These are phyloP conservation scores for Simplicillium sp. DNA, from an alignment of 2,329 filamentous ascomycete genomes.

Conservation along the genomic window DNA sequence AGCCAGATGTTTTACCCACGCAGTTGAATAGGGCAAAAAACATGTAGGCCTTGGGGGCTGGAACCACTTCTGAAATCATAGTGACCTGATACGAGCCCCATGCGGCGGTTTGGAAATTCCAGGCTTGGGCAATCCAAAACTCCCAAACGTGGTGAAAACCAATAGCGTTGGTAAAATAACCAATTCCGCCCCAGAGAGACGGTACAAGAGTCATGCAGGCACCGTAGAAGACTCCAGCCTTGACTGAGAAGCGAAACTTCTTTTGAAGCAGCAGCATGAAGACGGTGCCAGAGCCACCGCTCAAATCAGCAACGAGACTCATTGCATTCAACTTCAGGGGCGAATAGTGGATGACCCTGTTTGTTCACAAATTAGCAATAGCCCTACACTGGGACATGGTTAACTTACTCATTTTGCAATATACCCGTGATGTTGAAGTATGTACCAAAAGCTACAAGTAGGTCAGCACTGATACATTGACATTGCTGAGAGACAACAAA, in stretches of 20 bases:
- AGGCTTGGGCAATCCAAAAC: slow-evolving; percentile 11
- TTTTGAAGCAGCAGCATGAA: slow-evolving; percentile 11
- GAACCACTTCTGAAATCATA: slow-evolving; percentile 14
- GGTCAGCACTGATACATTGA: background rate
- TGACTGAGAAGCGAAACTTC: slow-evolving; percentile 12
- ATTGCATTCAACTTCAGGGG: slow-evolving; percentile 11
- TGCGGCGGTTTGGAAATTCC: slow-evolving; percentile 9
- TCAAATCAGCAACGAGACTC: slow-evolving; percentile 9
- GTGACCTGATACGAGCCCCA: slow-evolving; percentile 12
- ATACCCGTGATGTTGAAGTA: slow-evolving; percentile 11
- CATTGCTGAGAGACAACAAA: too few species aligned
- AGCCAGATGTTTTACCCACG: slow-evolving; percentile 14
- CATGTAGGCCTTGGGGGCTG: slow-evolving; percentile 11
- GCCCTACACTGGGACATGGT: too few species aligned
- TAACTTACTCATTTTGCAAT: slow-evolving; percentile 10
- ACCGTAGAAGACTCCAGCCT: slow-evolving; percentile 12
- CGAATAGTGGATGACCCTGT: slow-evolving; percentile 11
- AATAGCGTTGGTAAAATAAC: slow-evolving; percentile 9
- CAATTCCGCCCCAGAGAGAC: slow-evolving; percentile 11
- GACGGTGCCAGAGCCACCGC: slow-evolving; percentile 10
- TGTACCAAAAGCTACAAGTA: slow-evolving; percentile 8
- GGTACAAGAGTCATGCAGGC: slow-evolving; percentile 12
- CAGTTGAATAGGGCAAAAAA: slow-evolving; percentile 14
- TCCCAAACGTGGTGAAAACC: slow-evolving; percentile 11
- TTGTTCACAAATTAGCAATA: too few species aligned